phyloP scores from a whole-genome alignment of 2,329 filamentous ascomycete species.

The Trichoderma oligosporum region DNA sequence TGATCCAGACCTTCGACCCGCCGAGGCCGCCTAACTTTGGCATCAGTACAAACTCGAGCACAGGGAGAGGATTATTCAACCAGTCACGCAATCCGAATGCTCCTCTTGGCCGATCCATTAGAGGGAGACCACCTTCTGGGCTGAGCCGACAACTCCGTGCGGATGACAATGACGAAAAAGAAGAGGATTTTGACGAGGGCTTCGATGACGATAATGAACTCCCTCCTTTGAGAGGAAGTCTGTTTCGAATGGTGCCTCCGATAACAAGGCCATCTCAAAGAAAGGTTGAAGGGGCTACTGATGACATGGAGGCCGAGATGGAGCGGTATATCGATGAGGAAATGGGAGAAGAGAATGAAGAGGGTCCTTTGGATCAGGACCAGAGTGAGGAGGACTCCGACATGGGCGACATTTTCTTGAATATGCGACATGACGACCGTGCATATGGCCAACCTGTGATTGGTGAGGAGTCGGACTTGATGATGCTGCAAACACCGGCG shows the following conservation, averaged over 20 bases:
- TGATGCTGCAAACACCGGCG: constrained; percentile 54
- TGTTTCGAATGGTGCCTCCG: constrained; percentile 32
- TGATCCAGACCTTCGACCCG: constrained; percentile 42
- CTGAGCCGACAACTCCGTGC: constrained; percentile 44
- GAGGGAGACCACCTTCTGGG: constrained; percentile 47
- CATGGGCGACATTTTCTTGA: constrained; percentile 48
- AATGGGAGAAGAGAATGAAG: constrained; percentile 32
- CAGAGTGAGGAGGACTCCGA: constrained; percentile 40
- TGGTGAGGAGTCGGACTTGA: constrained; percentile 48
- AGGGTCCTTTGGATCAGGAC: constrained; percentile 37
- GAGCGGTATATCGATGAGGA: constrained; percentile 37
- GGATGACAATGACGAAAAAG: constrained; percentile 30
- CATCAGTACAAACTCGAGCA: constrained; percentile 25
- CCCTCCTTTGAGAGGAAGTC: constrained; percentile 30
- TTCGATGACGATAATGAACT: constrained; percentile 36
- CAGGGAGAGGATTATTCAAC: constrained; percentile 38
- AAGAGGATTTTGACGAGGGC: constrained; percentile 29
- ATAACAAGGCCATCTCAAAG: constrained; percentile 22
- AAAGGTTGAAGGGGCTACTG: constrained; percentile 28
- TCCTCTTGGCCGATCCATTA: constrained; percentile 48
- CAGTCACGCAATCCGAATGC: constrained; percentile 37
- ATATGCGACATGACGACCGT: constrained; percentile 43
- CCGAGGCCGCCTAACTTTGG: constrained; percentile 41
- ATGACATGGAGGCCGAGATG: constrained; percentile 37
- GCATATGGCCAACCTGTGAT: constrained; percentile 38